Conservation (phyloP, 148 eudicot genomes). For the Camellia sinensis region DNA sequence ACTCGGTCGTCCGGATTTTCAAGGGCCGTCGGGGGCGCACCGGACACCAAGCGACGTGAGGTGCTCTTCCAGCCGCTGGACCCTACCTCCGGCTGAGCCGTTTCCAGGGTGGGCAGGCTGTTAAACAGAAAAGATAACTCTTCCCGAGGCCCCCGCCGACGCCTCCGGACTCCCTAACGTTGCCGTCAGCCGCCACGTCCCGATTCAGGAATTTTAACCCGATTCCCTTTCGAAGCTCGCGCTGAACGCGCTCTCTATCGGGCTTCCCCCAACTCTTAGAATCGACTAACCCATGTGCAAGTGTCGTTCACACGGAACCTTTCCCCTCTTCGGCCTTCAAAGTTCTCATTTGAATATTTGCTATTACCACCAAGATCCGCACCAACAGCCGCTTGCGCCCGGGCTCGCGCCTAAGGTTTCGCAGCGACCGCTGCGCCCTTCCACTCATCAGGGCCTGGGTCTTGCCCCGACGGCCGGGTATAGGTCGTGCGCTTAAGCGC, state of each 20-base stretch:
- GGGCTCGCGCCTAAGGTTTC: too few species aligned
- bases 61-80: conserved; percentile 9
- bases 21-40: conserved; percentile 2
- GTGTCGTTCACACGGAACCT: conserved; percentile 42
- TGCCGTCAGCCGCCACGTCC: conserved; percentile 46
- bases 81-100: conserved; percentile 8
- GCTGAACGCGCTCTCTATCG: not conserved
- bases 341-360: conserved; percentile 51
- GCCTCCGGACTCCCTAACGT: conserved; percentile 48
- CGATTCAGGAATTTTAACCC: conserved; percentile 4
- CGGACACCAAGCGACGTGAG: conserved; percentile 2
- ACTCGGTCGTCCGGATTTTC: conserved; percentile 7
- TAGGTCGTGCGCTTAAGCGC: too few species aligned
- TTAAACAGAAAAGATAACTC: conserved; percentile 46
- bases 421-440: too few species aligned
- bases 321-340: conserved; percentile 46
- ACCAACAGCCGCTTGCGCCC: conserved; percentile 31
- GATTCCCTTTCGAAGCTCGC: too few species aligned
- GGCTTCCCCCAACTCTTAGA: conserved; percentile 10
- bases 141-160: conserved; percentile 55
- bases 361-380: conserved; percentile 53
- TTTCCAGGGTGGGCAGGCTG: conserved; percentile 17
- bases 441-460: too few species aligned
- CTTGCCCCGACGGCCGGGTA: too few species aligned
- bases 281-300: conserved; percentile 41